Evolutionary conservation across 306 rosid genomes (phyloP).

Genomic region (Carpinus fangiana): DNA sequence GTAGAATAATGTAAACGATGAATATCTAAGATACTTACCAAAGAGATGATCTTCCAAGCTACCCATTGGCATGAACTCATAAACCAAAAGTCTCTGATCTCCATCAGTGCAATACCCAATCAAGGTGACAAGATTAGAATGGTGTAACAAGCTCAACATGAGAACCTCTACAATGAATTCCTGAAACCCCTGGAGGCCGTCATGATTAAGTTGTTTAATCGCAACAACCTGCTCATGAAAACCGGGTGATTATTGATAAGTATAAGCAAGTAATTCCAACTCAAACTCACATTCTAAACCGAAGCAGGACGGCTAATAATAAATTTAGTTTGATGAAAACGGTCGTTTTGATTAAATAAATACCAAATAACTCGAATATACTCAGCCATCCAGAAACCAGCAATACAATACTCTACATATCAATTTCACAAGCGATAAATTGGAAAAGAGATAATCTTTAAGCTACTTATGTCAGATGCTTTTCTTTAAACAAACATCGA

Average conservation of each 20-base stretch:
- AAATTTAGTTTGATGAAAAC: neutral
- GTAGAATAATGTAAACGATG: neutral
- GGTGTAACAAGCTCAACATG: conserved; percentile 88
- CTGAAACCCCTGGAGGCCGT: conserved; percentile 87
- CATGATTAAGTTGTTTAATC: conserved; percentile 76
- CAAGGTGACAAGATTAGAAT: conserved; percentile 83
- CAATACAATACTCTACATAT: neutral
- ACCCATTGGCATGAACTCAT: conserved; percentile 88
- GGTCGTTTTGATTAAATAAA: neutral
- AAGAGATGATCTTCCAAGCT: conserved; percentile 81
- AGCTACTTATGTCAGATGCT: neutral
- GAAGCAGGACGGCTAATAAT: neutral
- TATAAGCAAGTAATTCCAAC: neutral
- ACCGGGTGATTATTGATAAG: neutral
- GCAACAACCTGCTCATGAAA: conserved; percentile 72
- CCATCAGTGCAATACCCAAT: conserved; percentile 97
- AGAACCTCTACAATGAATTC: conserved; percentile 94
- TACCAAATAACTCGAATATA: neutral
- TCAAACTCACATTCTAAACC: neutral
- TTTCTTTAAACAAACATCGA: neutral
- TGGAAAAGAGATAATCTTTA: conserved; percentile 1
- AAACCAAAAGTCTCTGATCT: conserved; percentile 87
- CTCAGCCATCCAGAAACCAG: neutral
- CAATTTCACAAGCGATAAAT: neutral
- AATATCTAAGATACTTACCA: conserved; percentile 38